Conservation (phyloP, 2,329 filamentous ascomycete genomes). For the Cladosporium colombiae region DNA sequence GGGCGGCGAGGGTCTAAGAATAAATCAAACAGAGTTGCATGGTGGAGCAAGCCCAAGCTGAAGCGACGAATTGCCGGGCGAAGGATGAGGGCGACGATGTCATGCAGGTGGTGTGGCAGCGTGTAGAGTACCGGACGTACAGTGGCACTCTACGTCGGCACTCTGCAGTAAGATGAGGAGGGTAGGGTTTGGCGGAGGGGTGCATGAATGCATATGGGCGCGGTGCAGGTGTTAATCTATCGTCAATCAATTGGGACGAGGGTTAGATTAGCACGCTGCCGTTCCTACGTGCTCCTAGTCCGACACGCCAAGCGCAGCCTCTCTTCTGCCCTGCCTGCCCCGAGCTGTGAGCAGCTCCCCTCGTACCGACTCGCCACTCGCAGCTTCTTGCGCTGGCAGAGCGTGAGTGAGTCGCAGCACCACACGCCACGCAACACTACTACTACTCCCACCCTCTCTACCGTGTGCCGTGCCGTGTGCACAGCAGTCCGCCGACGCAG, state of each 20-base stretch:
- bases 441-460: background rate
- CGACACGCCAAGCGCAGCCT: background rate
- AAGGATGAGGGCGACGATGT: background rate
- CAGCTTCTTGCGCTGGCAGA: background rate
- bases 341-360: background rate
- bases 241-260: background rate
- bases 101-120: background rate
- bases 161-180: background rate
- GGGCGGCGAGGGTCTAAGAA: background rate
- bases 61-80: slow-evolving; percentile 7
- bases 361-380: background rate
- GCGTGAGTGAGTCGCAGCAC: background rate
- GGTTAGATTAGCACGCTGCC: background rate
- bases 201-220: background rate
- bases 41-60: background rate
- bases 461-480: background rate
- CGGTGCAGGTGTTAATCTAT: background rate
- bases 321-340: background rate
- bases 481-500: background rate
- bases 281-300: background rate
- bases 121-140: background rate
- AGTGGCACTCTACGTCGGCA: background rate
- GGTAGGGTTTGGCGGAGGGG: background rate
- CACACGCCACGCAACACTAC: too few relatives aligned
- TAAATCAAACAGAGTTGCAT: background rate